These are phyloP conservation scores for Limtongia smithiae DNA, from an alignment of 805 yeast species.

Conservation along the genomic window DNA sequence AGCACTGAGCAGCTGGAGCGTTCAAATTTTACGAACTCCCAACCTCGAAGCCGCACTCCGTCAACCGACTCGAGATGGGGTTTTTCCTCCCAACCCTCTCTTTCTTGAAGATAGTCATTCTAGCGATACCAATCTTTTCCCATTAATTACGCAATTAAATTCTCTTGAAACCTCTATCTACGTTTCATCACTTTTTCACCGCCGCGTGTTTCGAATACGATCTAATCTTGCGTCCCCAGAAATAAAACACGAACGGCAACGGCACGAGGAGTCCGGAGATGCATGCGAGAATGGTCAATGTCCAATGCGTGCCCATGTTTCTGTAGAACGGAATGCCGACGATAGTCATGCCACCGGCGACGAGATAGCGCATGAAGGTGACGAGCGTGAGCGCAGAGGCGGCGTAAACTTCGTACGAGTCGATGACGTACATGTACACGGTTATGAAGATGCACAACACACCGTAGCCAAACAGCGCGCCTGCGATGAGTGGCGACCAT, in stretches of 20 bases:
- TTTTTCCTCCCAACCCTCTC: too few species aligned
- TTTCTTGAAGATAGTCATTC: too few species aligned
- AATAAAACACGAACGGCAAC: conserved; percentile 53
- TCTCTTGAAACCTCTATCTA: too few species aligned
- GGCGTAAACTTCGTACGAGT: conserved; percentile 47
- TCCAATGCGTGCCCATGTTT: conserved; percentile 50
- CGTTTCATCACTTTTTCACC: too few species aligned
- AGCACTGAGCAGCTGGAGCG: too few species aligned
- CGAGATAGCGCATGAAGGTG: conserved; percentile 51
- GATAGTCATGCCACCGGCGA: conserved; percentile 53
- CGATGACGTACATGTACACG: conserved; percentile 42
- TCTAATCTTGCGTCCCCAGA: conserved; percentile 46
- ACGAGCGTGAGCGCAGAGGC: conserved; percentile 85
- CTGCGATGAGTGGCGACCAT: conserved; percentile 54
- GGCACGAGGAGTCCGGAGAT: conserved; percentile 43
- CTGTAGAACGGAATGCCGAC: conserved; percentile 53
- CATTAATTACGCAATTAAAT: too few species aligned
- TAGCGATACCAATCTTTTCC: too few species aligned
- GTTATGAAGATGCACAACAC: conserved; percentile 42
- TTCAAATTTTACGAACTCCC: too few species aligned
- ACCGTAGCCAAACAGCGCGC: conserved; percentile 43
- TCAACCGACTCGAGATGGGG: too few species aligned
- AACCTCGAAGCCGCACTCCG: too few species aligned
- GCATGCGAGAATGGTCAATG: conserved; percentile 24
- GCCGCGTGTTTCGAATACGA: conserved; percentile 31